A percentile compares a stretch with the other conserved stretches of the same genome.
phyloP scores from a whole-genome alignment of 192 early-diverging fungal genomes.

The Thoreauomyces humboldtii region DNA sequence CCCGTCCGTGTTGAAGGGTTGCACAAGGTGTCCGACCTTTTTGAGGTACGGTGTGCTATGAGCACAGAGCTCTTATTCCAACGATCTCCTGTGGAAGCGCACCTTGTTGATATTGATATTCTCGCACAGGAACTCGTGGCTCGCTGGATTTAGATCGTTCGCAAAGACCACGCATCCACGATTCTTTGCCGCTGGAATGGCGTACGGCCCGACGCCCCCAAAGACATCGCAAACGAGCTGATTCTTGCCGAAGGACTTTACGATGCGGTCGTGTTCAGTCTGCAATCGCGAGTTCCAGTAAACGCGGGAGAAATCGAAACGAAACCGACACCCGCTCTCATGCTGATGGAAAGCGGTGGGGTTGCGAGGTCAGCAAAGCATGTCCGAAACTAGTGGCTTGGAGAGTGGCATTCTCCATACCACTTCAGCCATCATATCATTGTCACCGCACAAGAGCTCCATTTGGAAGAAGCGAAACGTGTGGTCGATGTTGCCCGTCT shows the following conservation, averaged over 20 bases:
- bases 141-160: slow-evolving; percentile 95
- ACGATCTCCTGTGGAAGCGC: background rate
- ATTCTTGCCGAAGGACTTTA: slow-evolving; percentile 64
- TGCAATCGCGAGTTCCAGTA: slow-evolving; percentile 99
- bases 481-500: slow-evolving; percentile 90
- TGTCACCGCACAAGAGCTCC: slow-evolving; percentile 91
- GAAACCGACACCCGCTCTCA: slow-evolving; percentile 87
- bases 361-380: no score
- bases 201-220: slow-evolving; percentile 96
- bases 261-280: slow-evolving; percentile 90
- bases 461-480: slow-evolving; percentile 96
- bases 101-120: slow-evolving; percentile 90
- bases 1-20: slow-evolving; percentile 86
- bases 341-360: no score
- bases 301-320: slow-evolving; percentile 93
- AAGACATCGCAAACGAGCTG: slow-evolving; percentile 91
- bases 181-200: slow-evolving; percentile 83
- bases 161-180: slow-evolving; percentile 83
- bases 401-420: slow-evolving; percentile 38
- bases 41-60: background rate
- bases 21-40: slow-evolving; percentile 61
- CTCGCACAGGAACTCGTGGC: slow-evolving; percentile 73
- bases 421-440: slow-evolving; percentile 82
- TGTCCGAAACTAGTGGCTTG: no score
- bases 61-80: background rate